Evolutionary conservation across 2,329 filamentous ascomycete species (phyloP), one percentile per base, ranked within the genome.

Genomic region (Pseudogymnoascus sp.): DNA sequence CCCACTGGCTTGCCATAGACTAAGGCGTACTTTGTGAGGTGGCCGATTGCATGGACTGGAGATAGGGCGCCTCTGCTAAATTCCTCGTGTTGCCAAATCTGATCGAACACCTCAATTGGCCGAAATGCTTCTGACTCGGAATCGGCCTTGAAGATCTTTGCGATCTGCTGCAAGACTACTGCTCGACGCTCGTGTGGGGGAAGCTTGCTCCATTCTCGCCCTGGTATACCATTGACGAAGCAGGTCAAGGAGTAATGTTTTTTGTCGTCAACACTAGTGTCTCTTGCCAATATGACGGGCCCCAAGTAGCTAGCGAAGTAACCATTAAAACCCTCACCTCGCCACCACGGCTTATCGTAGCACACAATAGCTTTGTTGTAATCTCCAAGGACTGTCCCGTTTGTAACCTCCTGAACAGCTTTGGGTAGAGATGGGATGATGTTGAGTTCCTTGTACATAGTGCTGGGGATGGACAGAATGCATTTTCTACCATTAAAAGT

Each of bases 391-490:
- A 65, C 70, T 14, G 75, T 76, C 0, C 70, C 66, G 18, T 74
- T 67, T 33, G 73, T 72, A 11, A 79, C 68, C 1, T 72, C 68
- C 4, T 72, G 68, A 28, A 77, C 74, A 2, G 71, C 68, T 0
- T 66, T 35, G 0, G 80, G 76, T 0, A 82, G 71, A 0, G 76
- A 67, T 0, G 82, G 82, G 0, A 73, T 69, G 69, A 84, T 81
- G 3, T 70, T 71, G 23, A 84, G 76, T 6, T 76, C 73, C 8
- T 74, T 73, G 62, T 79, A 77, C 47, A 82, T 70, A 5, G 81
- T 76, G 5, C 77, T 80, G 0, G 82, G 78, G 5, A 84, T 70
- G 1, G 81, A 80, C 2, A 82, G 65, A 59, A 84, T 77, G 25
- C 76, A 72, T 50, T 78, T 79, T 7, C 37, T 61, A 47, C 60